Evolutionary conservation across 805 yeast genomes (phyloP).

Genomic region (Lipomyces kockii): DNA sequence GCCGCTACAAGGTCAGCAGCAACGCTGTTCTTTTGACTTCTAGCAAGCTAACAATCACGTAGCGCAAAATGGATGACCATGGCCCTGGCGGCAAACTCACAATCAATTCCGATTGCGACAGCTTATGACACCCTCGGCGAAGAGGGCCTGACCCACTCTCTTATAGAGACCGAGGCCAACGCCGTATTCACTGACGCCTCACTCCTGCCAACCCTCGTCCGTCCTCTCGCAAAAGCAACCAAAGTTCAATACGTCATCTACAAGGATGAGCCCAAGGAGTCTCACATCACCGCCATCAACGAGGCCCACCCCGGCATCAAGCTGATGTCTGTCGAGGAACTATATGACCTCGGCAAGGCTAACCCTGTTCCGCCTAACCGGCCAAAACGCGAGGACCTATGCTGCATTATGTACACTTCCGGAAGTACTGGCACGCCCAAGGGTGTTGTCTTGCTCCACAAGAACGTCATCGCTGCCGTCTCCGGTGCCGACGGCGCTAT

Average conservation of each 20-base stretch:
- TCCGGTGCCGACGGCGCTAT: conserved; percentile 70
- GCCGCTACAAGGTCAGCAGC: conserved; percentile 63
- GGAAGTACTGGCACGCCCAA: conserved; percentile 87
- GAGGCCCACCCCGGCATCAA: conserved; percentile 77
- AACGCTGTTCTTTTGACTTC: conserved; percentile 4
- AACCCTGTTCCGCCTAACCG: conserved; percentile 51
- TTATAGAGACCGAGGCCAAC: conserved; percentile 76
- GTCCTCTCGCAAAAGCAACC: conserved; percentile 69
- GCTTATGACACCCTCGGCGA: conserved; percentile 97
- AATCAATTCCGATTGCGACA: conserved; percentile 84
- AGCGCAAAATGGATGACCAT: conserved; percentile 34
- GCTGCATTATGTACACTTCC: conserved; percentile 86
- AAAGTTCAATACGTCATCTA: conserved; percentile 72
- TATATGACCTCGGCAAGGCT: conserved; percentile 61
- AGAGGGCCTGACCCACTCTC: conserved; percentile 73
- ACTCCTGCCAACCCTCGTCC: conserved; percentile 66
- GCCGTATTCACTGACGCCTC: conserved; percentile 85
- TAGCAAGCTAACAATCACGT: too few relatives aligned
- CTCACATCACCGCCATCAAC: conserved; percentile 56
- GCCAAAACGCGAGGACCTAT: conserved; percentile 62
- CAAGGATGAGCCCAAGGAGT: conserved; percentile 54
- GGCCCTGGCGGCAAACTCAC: conserved; percentile 62
- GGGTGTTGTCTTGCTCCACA: conserved; percentile 74
- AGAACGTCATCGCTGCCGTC: conserved; percentile 77
- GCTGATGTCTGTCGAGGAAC: conserved; percentile 66